These are phyloP conservation scores for Pythium sp. DNA, from an alignment of 352 stramenopile genomes.

Conservation along the genomic window DNA sequence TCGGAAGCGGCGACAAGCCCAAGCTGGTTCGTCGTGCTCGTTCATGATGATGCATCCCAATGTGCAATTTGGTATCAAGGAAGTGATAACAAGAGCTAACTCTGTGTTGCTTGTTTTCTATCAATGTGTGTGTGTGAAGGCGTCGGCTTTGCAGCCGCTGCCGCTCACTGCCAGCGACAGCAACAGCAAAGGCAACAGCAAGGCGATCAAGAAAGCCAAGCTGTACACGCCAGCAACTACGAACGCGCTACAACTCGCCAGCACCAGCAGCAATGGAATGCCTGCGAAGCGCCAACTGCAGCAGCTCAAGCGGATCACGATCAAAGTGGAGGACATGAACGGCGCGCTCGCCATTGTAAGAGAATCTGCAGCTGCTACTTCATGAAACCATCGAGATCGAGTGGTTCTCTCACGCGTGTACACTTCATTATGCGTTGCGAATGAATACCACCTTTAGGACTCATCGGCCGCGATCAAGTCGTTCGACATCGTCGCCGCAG, in stretches of 20 bases:
- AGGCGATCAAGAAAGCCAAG: constrained; percentile 64
- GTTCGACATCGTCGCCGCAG: constrained; percentile 78
- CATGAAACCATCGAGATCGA: background rate
- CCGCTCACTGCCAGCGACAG: constrained; percentile 31
- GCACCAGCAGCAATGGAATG: constrained; percentile 12
- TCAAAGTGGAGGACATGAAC: constrained; percentile 75
- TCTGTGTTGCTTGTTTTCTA: background rate
- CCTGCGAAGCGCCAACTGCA: constrained; percentile 29
- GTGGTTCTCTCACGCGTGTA: background rate
- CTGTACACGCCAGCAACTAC: constrained; percentile 42
- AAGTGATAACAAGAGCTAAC: background rate
- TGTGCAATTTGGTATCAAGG: background rate
- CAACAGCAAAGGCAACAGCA: constrained; percentile 18
- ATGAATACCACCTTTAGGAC: constrained; percentile 25
- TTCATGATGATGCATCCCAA: background rate
- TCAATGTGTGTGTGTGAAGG: constrained; percentile 12
- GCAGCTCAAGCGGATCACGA: constrained; percentile 70
- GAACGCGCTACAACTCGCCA: constrained; percentile 45
- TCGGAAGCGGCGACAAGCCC: constrained; percentile 43
- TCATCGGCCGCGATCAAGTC: constrained; percentile 50
- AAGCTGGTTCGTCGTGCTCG: constrained; percentile 29
- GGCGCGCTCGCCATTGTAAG: constrained; percentile 57
- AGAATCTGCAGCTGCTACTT: background rate
- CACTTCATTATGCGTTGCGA: background rate
- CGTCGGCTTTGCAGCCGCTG: constrained; percentile 27